Evolutionary conservation across 2,329 filamentous ascomycete species (phyloP).

Genomic region (Phialophora tarda): DNA sequence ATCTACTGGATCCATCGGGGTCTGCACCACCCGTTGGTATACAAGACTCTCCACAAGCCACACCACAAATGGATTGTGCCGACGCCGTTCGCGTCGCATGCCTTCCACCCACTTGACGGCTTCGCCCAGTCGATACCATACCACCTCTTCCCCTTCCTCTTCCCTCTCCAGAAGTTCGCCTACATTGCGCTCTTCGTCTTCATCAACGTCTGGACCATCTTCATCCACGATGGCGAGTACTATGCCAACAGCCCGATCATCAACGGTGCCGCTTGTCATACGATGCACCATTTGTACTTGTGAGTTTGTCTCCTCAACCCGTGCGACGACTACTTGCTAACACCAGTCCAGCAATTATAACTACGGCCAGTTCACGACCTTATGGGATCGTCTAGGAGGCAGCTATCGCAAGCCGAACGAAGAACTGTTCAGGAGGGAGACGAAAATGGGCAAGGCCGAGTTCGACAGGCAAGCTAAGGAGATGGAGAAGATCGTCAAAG

Average conservation of each 20-base stretch:
- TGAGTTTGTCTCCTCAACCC: neutral
- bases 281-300: slow-evolving; percentile 71
- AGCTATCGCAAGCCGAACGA: slow-evolving; percentile 86
- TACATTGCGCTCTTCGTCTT: slow-evolving; percentile 87
- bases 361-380: slow-evolving; percentile 91
- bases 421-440: slow-evolving; percentile 81
- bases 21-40: slow-evolving; percentile 78
- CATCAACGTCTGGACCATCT: slow-evolving; percentile 95
- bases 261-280: slow-evolving; percentile 94
- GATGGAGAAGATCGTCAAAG: slow-evolving; percentile 75
- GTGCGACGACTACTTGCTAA: neutral
- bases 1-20: slow-evolving; percentile 93
- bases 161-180: slow-evolving; percentile 88
- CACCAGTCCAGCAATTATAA: slow-evolving; percentile 72
- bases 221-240: slow-evolving; percentile 96
- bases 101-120: slow-evolving; percentile 93
- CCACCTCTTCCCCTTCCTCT: slow-evolving; percentile 89
- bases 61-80: slow-evolving; percentile 99
- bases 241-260: slow-evolving; percentile 87
- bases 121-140: slow-evolving; percentile 89
- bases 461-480: slow-evolving; percentile 79
- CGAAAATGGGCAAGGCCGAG: slow-evolving; percentile 80
- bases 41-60: slow-evolving; percentile 92
- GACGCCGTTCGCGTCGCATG: slow-evolving; percentile 87
- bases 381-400: slow-evolving; percentile 86